Percentiles rank a stretch among this genome's conserved stretches.
These are phyloP conservation scores for Carallia brachiata DNA, from an alignment of 345 rosid species.

Conservation along the genomic window DNA sequence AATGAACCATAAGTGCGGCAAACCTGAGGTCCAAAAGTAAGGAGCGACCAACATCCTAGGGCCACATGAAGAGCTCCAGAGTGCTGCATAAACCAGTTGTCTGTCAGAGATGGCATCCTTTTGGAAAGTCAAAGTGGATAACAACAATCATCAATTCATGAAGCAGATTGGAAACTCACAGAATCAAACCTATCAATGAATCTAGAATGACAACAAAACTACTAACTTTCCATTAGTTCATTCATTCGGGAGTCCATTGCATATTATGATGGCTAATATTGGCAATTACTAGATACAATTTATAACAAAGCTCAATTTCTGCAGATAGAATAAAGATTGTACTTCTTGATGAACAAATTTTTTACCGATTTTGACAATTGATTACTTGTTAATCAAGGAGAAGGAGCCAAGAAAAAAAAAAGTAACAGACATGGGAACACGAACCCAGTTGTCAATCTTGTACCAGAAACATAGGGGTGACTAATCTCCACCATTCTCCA, in stretches of 20 bases:
- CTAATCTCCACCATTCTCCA: conserved; percentile 98
- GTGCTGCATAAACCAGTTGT: conserved; percentile 49
- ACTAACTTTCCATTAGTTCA: too few species aligned
- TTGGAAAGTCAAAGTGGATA: neutral
- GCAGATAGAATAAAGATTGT: neutral
- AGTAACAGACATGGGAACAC: conserved; percentile 51
- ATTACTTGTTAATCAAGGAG: neutral
- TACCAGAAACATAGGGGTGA: conserved; percentile 99
- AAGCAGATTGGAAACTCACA: neutral
- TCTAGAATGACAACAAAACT: too few species aligned
- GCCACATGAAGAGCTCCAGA: conserved; percentile 72
- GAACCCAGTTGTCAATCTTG: conserved; percentile 85
- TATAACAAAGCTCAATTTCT: neutral
- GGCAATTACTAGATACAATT: too few species aligned
- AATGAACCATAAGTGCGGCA: conserved; percentile 72
- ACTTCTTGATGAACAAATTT: neutral
- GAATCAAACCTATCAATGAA: too few species aligned
- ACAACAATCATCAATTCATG: neutral
- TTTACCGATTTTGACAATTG: neutral
- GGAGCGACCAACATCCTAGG: conserved; percentile 79
- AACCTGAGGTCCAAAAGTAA: conserved; percentile 73
- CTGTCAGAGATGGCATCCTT: neutral
- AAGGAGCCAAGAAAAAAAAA: conserved; percentile 2
- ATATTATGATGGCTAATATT: too few species aligned
- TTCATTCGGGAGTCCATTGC: too few species aligned